These are phyloP conservation scores for Melocanna baccifera DNA, from an alignment of 176 grass and related monocot species.

Conservation along the genomic window DNA sequence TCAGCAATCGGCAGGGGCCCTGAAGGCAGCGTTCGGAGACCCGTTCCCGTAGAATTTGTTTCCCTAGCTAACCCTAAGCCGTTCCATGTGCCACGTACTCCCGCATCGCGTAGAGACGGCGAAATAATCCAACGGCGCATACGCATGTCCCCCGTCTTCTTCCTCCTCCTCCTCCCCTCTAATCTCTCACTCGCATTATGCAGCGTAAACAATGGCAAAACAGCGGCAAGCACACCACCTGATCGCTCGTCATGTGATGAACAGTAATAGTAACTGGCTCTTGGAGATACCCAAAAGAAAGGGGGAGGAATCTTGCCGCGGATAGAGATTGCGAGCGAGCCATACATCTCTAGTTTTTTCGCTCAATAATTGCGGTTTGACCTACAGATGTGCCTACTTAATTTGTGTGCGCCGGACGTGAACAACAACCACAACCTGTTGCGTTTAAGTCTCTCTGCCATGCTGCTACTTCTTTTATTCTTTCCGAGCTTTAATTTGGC, in stretches of 20 bases:
- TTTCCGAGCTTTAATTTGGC: background rate
- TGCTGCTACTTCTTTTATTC: background rate
- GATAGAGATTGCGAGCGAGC: slow-evolving; percentile 38
- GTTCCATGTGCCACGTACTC: too few relatives aligned
- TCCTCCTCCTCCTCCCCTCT: background rate
- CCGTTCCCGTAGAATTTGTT: too few relatives aligned
- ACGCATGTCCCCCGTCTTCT: too few relatives aligned
- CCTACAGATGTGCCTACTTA: background rate
- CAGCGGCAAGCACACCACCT: background rate
- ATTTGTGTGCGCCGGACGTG: slow-evolving; percentile 8
- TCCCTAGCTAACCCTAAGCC: background rate
- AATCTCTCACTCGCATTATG: slow-evolving; percentile 30
- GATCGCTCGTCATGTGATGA: slow-evolving; percentile 22
- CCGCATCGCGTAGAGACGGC: too few relatives aligned
- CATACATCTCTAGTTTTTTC: background rate
- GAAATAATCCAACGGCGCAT: too few relatives aligned
- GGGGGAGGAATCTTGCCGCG: slow-evolving; percentile 28
- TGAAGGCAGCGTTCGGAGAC: too few relatives aligned
- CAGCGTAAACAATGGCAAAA: background rate
- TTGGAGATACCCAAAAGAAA: slow-evolving; percentile 46
- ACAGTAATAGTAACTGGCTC: slow-evolving; percentile 16
- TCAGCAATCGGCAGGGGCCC: too few relatives aligned
- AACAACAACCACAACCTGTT: background rate
- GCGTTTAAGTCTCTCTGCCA: background rate
- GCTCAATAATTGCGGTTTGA: slow-evolving; percentile 49